These are phyloP conservation scores for Maudiozyma barnettii DNA, from an alignment of 805 yeast species.

Conservation along the genomic window DNA sequence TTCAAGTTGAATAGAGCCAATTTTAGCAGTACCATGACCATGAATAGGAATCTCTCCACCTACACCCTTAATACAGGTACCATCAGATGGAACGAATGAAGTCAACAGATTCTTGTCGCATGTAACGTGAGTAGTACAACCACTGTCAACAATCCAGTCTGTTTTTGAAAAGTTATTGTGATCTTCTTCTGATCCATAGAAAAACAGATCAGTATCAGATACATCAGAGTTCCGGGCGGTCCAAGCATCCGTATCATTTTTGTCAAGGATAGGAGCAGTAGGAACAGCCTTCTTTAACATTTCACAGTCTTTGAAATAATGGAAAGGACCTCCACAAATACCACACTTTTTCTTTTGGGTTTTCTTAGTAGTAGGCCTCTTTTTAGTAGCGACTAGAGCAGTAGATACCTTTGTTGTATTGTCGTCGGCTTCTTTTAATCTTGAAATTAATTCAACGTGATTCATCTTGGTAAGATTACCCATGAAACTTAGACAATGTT, in stretches of 20 bases:
- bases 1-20: background rate
- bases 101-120: background rate
- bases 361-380: background rate
- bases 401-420: background rate
- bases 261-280: background rate
- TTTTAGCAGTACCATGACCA: conserved; percentile 1
- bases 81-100: background rate
- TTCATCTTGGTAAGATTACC: too few species aligned
- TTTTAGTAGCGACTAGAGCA: background rate
- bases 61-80: background rate
- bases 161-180: background rate
- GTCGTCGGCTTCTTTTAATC: background rate
- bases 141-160: background rate
- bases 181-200: too few species aligned
- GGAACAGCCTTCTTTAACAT: background rate
- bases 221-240: background rate
- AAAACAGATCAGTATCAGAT: background rate
- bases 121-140: background rate
- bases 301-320: background rate
- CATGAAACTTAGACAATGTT: too few species aligned
- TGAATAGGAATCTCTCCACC: conserved; percentile 1
- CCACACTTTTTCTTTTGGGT: background rate
- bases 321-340: background rate
- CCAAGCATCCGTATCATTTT: background rate
- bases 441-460: too few species aligned